phyloP scores from a whole-genome alignment of 495 filamentous ascomycete genomes.

The Xylaria cubensis region DNA sequence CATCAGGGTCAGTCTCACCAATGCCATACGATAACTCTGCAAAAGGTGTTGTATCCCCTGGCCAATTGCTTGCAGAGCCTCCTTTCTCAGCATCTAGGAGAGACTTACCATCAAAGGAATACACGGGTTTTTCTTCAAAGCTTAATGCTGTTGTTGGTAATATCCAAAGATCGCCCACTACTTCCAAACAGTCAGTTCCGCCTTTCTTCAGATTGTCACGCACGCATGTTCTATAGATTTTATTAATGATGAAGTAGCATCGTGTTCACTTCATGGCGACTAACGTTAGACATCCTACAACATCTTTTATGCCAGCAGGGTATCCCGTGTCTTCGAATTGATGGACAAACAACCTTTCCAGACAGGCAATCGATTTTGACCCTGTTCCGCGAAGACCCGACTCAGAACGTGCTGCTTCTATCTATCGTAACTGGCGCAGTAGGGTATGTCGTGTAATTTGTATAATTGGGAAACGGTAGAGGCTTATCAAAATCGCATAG shows the following conservation, averaged over 20 bases:
- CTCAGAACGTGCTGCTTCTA: conserved; percentile 47
- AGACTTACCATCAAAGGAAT: neutral
- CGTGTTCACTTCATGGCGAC: conserved; percentile 59
- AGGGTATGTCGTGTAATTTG: conserved; percentile 39
- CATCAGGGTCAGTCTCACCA: neutral
- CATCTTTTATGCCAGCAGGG: conserved; percentile 19
- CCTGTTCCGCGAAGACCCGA: conserved; percentile 36
- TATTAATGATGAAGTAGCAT: conserved; percentile 40
- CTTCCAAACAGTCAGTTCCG: conserved; percentile 39
- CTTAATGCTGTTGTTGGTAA: conserved; percentile 41
- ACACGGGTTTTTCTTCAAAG: conserved; percentile 38
- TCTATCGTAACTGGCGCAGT: conserved; percentile 54
- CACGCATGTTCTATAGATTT: neutral
- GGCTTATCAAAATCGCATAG: conserved; percentile 30
- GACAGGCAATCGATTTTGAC: conserved; percentile 42
- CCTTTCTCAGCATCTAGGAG: too few relatives aligned
- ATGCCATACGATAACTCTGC: neutral
- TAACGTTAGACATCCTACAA: conserved; percentile 48
- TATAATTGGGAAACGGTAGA: neutral
- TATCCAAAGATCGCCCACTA: conserved; percentile 30
- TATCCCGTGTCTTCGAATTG: conserved; percentile 44
- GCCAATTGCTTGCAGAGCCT: too few relatives aligned
- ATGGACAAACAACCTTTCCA: conserved; percentile 40
- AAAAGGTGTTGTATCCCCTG: neutral
- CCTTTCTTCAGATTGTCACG: neutral